phyloP scores from a whole-genome alignment of 2,329 filamentous ascomycete genomes.

The Aspergillus pseudonomiae region DNA sequence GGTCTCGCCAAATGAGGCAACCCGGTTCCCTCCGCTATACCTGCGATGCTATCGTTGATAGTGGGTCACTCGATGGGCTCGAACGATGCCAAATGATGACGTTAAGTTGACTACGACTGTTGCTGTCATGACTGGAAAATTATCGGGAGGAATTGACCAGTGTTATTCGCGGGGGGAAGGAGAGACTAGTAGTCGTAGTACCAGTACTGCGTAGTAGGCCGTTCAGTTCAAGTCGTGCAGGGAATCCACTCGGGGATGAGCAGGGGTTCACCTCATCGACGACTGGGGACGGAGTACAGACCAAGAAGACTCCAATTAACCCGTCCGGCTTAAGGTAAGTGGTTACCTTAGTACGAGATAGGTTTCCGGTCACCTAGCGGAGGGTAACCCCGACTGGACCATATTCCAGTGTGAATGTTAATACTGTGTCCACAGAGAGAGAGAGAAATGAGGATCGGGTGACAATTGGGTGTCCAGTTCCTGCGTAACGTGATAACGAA shows the following conservation, averaged over 20 bases:
- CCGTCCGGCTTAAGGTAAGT: neutral
- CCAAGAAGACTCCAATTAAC: neutral
- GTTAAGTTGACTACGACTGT: constrained; percentile 1
- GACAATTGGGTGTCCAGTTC: constrained; percentile 3
- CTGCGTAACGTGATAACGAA: neutral
- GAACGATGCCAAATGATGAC: constrained; percentile 4
- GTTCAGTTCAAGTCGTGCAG: neutral
- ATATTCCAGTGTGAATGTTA: neutral
- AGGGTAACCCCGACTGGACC: neutral
- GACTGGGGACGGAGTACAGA: too few relatives aligned
- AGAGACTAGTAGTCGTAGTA: too few relatives aligned
- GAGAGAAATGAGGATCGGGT: neutral
- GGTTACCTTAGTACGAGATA: too few relatives aligned
- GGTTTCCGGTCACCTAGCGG: neutral
- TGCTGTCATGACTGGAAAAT: neutral
- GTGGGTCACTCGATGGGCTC: neutral
- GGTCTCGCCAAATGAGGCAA: constrained; percentile 2
- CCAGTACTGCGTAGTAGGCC: too few relatives aligned
- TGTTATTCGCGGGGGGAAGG: neutral
- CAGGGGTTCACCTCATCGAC: neutral
- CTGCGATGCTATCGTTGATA: neutral
- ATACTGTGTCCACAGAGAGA: too few relatives aligned
- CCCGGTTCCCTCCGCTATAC: constrained; percentile 1
- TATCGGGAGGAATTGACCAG: neutral
- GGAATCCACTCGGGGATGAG: neutral